phyloP scores from a whole-genome alignment of 2,329 filamentous ascomycete species.

The Dactylonectria estremocensis region DNA sequence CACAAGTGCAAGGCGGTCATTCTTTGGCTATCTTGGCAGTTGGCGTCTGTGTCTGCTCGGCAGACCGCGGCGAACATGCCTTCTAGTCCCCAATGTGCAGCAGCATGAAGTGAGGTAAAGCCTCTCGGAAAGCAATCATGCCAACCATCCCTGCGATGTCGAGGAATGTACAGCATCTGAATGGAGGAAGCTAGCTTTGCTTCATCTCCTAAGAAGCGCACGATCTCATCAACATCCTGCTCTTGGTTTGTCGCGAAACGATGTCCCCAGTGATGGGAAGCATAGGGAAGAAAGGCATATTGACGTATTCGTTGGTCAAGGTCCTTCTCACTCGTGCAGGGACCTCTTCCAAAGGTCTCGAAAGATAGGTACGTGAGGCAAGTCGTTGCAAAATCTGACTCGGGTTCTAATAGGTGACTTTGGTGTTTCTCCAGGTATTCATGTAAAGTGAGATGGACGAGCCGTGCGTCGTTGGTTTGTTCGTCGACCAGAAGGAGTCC shows the following conservation, averaged over 20 bases:
- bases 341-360: constrained; percentile 20
- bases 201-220: constrained; percentile 5
- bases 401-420: constrained; percentile 13
- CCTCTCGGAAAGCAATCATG: constrained; percentile 24
- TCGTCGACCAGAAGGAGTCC: constrained; percentile 28
- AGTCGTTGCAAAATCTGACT: constrained; percentile 17
- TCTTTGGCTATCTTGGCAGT: constrained; percentile 25
- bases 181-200: constrained; percentile 19
- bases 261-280: constrained; percentile 24
- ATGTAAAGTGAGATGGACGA: constrained; percentile 30
- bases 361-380: constrained; percentile 31
- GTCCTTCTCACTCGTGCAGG: constrained; percentile 13
- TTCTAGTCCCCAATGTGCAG: constrained; percentile 33
- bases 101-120: constrained; percentile 30
- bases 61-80: constrained; percentile 4
- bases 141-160: constrained; percentile 19
- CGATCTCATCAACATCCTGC: background rate
- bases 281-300: constrained; percentile 28
- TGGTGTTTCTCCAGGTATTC: constrained; percentile 24
- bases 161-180: constrained; percentile 27
- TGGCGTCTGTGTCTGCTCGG: background rate
- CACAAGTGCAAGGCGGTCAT: constrained; percentile 22
- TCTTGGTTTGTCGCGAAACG: constrained; percentile 9
- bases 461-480: constrained; percentile 7
- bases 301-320: constrained; percentile 22